phyloP scores from a whole-genome alignment of 208 protist genomes.

The Zelonia costaricensis region DNA sequence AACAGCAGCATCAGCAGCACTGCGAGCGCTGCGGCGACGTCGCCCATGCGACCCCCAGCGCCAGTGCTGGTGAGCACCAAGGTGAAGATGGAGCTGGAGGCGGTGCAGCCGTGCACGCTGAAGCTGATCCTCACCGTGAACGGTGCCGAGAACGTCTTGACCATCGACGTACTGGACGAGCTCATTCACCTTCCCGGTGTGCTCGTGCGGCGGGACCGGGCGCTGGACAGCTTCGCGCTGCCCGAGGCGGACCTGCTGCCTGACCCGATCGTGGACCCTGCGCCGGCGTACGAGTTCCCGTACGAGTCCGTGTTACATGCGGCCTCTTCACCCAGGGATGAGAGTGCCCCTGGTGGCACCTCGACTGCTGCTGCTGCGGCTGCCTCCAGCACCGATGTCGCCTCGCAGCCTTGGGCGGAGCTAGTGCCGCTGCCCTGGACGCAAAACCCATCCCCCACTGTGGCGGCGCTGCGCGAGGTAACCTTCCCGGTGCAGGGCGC shows the following conservation, averaged over 20 bases:
- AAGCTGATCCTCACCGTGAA: constrained; percentile 56
- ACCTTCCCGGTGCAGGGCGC: constrained; percentile 48
- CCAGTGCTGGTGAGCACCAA: constrained; percentile 14
- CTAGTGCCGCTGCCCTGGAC: constrained; percentile 64
- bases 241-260: constrained; percentile 24
- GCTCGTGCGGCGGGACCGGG: constrained; percentile 64
- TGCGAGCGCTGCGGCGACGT: background rate
- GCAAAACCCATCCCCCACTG: constrained; percentile 63
- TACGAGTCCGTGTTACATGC: constrained; percentile 14
- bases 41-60: background rate
- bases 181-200: constrained; percentile 53
- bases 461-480: constrained; percentile 48
- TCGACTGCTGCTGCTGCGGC: too few relatives aligned
- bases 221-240: constrained; percentile 44
- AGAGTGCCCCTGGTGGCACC: too few relatives aligned
- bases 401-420: constrained; percentile 16
- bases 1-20: background rate
- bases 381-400: background rate
- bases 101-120: constrained; percentile 25
- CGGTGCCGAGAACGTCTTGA: constrained; percentile 45
- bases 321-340: background rate
- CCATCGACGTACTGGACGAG: constrained; percentile 52
- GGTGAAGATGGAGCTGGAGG: constrained; percentile 39
- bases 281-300: constrained; percentile 10
- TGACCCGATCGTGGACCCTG: constrained; percentile 40